Evolutionary conservation across 208 protist species (phyloP).

Genomic region (Acanthamoeba healyi): DNA sequence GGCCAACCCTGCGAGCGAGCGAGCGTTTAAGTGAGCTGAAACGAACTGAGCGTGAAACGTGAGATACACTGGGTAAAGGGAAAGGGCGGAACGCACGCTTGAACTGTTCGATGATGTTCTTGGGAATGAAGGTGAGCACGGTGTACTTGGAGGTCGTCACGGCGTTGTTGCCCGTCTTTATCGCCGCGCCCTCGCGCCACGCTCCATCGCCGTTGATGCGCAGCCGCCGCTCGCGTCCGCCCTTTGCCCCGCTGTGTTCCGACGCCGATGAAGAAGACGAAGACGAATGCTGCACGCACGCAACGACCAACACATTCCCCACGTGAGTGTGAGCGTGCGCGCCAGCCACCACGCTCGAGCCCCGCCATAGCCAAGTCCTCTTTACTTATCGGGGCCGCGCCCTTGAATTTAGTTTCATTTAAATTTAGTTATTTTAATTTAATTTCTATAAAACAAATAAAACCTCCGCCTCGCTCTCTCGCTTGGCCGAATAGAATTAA

Average conservation of each 20-base stretch:
- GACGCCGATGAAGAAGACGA: neutral
- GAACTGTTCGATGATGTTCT: conserved; percentile 98
- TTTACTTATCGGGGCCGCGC: no score
- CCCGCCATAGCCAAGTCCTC: neutral
- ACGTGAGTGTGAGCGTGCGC: no score
- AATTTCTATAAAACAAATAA: no score
- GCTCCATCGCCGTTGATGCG: neutral
- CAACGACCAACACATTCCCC: no score
- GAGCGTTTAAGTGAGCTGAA: no score
- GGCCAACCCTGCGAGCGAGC: conserved; percentile 85
- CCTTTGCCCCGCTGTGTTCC: neutral
- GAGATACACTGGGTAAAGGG: neutral
- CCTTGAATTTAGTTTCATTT: no score
- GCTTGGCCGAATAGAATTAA: no score
- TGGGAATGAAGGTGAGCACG: conserved; percentile 95
- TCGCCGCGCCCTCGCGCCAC: conserved; percentile 9
- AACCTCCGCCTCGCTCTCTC: no score
- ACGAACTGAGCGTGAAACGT: no score
- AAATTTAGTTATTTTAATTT: no score
- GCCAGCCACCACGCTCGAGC: no score
- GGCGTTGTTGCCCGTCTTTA: conserved; percentile 88
- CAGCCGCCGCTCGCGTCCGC: neutral
- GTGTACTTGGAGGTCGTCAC: conserved; percentile 96
- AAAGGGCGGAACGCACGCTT: conserved; percentile 74
- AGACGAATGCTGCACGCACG: neutral